Percentiles rank a stretch among this genome's conserved stretches.
Evolutionary conservation across 169 alveolate genomes (phyloP).

Genomic region (Plasmodium relictum): DNA sequence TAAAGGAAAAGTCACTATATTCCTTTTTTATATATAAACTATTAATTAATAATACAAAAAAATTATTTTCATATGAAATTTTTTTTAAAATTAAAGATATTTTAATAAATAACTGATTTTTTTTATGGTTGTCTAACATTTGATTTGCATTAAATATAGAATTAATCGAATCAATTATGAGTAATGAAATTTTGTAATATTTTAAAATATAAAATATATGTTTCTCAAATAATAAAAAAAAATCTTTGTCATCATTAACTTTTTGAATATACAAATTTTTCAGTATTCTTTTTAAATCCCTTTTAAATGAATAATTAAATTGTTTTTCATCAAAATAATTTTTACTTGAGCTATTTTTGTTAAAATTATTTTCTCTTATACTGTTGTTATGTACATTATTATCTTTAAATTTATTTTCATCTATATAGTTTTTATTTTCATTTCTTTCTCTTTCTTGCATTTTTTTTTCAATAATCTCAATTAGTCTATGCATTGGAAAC

Average conservation of each 20-base stretch:
- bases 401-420: background rate
- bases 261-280: constrained; percentile 59
- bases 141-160: constrained; percentile 38
- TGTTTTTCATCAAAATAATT: background rate
- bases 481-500: constrained; percentile 39
- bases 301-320: background rate
- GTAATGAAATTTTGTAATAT: constrained; percentile 42
- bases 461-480: constrained; percentile 23
- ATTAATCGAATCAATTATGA: constrained; percentile 52
- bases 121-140: constrained; percentile 17
- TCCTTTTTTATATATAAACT: constrained; percentile 16
- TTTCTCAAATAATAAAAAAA: constrained; percentile 42
- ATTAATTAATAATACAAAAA: constrained; percentile 45
- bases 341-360: background rate
- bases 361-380: background rate
- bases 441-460: background rate
- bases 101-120: constrained; percentile 13
- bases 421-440: background rate
- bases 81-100: constrained; percentile 38
- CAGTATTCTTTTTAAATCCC: constrained; percentile 3
- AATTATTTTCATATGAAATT: constrained; percentile 38
- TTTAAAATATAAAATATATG: constrained; percentile 29
- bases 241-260: constrained; percentile 47
- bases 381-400: background rate
- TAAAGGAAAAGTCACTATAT: constrained; percentile 4